phyloP scores from a whole-genome alignment of 108 stramenopile genomes.

The Nitzschia sp. region DNA sequence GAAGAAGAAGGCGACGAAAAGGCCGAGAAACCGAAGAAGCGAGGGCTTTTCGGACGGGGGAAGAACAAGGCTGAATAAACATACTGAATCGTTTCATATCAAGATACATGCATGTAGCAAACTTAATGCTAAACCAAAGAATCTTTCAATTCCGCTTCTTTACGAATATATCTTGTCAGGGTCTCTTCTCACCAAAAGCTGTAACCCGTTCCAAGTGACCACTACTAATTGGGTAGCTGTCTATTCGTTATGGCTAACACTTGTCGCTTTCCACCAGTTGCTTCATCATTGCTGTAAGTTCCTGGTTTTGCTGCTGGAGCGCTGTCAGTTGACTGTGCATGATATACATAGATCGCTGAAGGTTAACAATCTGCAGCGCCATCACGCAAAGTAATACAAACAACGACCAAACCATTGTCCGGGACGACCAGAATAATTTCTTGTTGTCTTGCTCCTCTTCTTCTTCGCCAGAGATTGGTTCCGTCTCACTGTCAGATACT shows the following conservation, averaged over 20 bases:
- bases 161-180: no score
- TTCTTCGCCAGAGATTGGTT: not conserved
- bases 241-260: no score
- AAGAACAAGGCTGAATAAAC: constrained; percentile 6
- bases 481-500: not conserved
- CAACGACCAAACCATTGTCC: not conserved
- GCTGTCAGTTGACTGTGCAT: not conserved
- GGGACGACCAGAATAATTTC: not conserved
- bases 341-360: not conserved
- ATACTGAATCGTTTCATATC: not conserved
- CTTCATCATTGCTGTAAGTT: not conserved
- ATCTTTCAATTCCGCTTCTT: no score
- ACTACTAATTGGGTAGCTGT: no score
- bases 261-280: not conserved
- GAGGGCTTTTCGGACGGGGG: constrained; percentile 21
- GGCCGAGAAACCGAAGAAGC: constrained; percentile 6
- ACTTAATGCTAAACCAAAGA: not conserved
- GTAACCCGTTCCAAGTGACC: no score
- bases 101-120: not conserved
- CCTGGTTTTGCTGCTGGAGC: not conserved
- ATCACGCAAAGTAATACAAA: not conserved
- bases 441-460: not conserved
- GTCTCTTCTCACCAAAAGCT: no score
- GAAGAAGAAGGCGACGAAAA: not conserved
- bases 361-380: not conserved